Base-by-base conservation (phyloP, 108 stramenopile genomes). In the Fistulifera pelliculosa region DNA sequence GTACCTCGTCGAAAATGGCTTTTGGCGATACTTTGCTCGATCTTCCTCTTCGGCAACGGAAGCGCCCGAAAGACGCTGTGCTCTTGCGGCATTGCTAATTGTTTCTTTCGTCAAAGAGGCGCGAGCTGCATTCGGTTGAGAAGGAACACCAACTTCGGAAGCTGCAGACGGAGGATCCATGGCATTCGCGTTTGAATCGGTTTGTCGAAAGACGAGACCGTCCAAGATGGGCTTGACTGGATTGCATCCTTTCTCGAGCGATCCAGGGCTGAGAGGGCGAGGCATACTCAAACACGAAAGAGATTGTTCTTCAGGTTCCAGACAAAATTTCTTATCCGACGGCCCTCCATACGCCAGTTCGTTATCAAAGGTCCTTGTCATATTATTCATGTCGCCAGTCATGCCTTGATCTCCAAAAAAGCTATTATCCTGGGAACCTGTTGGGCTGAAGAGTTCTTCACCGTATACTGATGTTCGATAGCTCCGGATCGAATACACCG, bases 401-500 rank as follows among this genome's bases (percentile, higher is more conserved):
- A 35, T 35, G 8, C 31, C 31, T 35, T 35, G 31, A 35, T 35
- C 31, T 35, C 31, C 31, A 35, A 35, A 35, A 8, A 35, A 35
- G 31, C 31, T 21, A 21, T 45, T 21, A 21, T 45, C 44, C 44
- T 17, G 21, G 6, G 44, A 45, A 6, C 40, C 40, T 41, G 19
- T 17, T 45, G 44, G 44, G 42, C 54, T 39, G 38, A 10, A 4
- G 38, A 54, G 38, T 16, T 38, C 54, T 40, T 18, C 39, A 6
- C 38, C 38, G 7, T 40, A 35, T 3, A 16, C 24, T 6, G 18
- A 18, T 18, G n/a, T 14, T 38, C 17, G 31, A 22, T 54, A 40
- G 16, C 24, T 38, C 2, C 38, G 28, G 38, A 54, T n/a, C 41
- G 54, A 38, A 22, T 60, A 60, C 11, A 49, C 47, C 15, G 35